These are phyloP conservation scores for Hsuehochloa calcarea DNA, from an alignment of 176 grass and related monocot genomes.

Conservation along the genomic window DNA sequence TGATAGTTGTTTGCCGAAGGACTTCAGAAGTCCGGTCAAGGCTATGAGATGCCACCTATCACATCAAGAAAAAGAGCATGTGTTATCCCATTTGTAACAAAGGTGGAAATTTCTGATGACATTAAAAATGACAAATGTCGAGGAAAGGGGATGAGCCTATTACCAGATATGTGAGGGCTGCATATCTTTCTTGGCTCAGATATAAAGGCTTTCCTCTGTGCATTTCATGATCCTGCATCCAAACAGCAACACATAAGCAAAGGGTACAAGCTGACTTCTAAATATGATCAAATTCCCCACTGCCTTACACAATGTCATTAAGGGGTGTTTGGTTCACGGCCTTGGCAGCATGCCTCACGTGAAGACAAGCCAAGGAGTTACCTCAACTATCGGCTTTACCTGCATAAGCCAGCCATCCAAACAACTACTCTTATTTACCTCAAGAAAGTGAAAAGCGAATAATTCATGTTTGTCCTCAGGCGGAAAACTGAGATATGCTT, in stretches of 20 bases:
- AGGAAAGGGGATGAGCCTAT: not conserved
- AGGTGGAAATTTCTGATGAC: not conserved
- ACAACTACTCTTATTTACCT: not conserved
- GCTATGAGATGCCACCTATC: constrained; percentile 95
- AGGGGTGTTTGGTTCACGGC: not conserved
- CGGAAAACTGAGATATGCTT: not conserved
- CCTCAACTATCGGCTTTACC: not conserved
- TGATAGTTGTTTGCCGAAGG: constrained; percentile 85
- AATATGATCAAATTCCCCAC: not conserved
- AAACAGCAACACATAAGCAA: constrained; percentile 23
- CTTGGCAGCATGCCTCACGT: not conserved
- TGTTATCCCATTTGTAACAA: constrained; percentile 18
- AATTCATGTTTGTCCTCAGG: not conserved
- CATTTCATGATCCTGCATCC: constrained; percentile 85
- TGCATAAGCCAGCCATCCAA: not conserved
- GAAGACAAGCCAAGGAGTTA: not conserved
- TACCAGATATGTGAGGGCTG: constrained; percentile 89
- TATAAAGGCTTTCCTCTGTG: constrained; percentile 89
- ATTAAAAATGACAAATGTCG: not conserved
- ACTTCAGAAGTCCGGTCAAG: constrained; percentile 94
- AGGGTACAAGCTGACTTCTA: not conserved
- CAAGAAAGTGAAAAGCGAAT: not conserved
- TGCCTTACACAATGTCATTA: not conserved
- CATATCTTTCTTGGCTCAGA: constrained; percentile 91
- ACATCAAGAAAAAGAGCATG: constrained; percentile 25